phyloP scores from a whole-genome alignment of 768 basidiomycete species.

The Mycena alexandri region DNA sequence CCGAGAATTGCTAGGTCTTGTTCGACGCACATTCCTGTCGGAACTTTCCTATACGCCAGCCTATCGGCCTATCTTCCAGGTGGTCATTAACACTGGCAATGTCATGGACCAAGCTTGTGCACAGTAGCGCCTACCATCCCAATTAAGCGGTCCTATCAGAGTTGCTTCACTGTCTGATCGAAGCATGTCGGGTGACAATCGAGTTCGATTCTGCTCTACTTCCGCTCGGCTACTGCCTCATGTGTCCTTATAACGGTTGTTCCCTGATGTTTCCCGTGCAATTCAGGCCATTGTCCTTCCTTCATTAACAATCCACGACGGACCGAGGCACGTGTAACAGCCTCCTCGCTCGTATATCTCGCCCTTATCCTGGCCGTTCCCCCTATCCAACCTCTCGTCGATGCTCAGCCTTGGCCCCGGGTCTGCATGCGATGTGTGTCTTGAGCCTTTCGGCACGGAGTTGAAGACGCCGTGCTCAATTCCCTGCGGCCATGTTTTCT shows the following conservation, averaged over 20 bases:
- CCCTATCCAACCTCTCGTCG: conserved; percentile 48
- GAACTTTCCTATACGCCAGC: conserved; percentile 13
- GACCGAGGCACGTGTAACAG: conserved; percentile 31
- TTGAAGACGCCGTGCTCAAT: conserved; percentile 73
- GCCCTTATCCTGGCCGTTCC: conserved; percentile 43
- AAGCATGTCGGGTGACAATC: conserved; percentile 34
- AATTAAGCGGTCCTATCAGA: conserved; percentile 20
- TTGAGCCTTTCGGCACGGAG: conserved; percentile 69
- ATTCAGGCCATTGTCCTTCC: conserved; percentile 34
- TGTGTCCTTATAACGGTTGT: conserved; percentile 39
- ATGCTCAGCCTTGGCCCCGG: conserved; percentile 77
- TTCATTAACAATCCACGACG: conserved; percentile 27
- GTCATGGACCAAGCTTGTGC: conserved; percentile 13
- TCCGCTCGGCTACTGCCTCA: conserved; percentile 38
- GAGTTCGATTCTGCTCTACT: conserved; percentile 31
- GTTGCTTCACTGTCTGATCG: conserved; percentile 31
- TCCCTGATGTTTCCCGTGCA: conserved; percentile 33
- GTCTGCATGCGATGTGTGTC: conserved; percentile 83
- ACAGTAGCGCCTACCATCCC: neutral
- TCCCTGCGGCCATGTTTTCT: conserved; percentile 81
- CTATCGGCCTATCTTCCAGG: conserved; percentile 27
- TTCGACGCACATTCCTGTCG: neutral
- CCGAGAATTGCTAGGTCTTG: neutral
- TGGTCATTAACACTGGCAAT: conserved; percentile 2
- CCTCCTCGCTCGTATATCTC: conserved; percentile 38